Base-by-base conservation (phyloP, 805 yeast genomes). In the Spathaspora passalidarum region DNA sequence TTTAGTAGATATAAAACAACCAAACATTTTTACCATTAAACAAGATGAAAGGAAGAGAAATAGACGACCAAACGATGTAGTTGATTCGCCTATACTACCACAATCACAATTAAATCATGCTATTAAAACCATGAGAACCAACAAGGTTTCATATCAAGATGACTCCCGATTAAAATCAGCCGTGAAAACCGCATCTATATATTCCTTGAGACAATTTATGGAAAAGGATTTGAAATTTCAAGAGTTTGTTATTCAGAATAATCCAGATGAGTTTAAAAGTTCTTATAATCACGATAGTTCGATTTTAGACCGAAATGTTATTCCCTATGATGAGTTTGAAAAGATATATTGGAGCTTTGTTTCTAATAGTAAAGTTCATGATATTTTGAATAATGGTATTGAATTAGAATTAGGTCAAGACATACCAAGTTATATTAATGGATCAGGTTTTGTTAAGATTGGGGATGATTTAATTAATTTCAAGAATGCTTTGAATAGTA, bases 151-250 rank as follows among this genome's bases (percentile, higher is more conserved):
- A 2, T 47, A 43, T 23, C 57, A 55, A 43, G 61, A 57, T 45
- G 56, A 55, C 3, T 52, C 57, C 19, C 42, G 57, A 19, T 39
- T 50, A 14, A 52, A 47, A 32, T 44, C 53, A 11, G 50, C 52
- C 14, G 53, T 52, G 5, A 75, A 72, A 46, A 63, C 11, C 66
- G 38, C 84, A 0, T 75, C 85, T 0, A 53, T 76, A 5, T 81
- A 79, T 62, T 78, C 76, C 23, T 61, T 84, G 48, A 68, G 76
- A 29, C 84, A 82, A 53, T 82, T 78, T 55, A 75, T 75, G 60
- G 85, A 80, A 42, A 80, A 79, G 49, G 80, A 82, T 46, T 57
- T 68, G 47, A 66, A 66, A 56, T 68, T 75, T 62, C 66, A 66
- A 58, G 65, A 66, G 47, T 59, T 53, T 36, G 48, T 65, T 3